Evolutionary conservation across 2,329 filamentous ascomycete species (phyloP).

Genomic region (Epichloe aotearoae): DNA sequence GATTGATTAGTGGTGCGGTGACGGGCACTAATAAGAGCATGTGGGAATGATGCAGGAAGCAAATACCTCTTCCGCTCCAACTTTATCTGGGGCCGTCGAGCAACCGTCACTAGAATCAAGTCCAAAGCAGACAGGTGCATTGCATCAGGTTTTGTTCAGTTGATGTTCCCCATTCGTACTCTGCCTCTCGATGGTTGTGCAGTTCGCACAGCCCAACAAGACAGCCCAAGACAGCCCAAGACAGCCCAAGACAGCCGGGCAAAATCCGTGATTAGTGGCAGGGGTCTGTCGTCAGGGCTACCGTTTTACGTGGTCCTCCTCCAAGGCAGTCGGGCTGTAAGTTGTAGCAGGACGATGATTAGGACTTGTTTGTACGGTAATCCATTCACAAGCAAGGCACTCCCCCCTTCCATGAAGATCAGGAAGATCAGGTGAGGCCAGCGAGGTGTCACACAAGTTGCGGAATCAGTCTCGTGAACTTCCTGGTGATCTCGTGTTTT

Average conservation of each 20-base stretch:
- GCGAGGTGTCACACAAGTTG: not conserved
- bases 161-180: too few species aligned
- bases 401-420: not conserved
- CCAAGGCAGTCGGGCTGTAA: too few species aligned
- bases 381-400: not conserved
- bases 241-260: not conserved
- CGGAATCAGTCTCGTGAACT: not conserved
- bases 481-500: not conserved
- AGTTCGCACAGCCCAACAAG: not conserved
- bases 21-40: slow-evolving; percentile 3
- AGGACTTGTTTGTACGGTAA: not conserved
- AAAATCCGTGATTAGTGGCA: not conserved
- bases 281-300: too few species aligned
- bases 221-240: too few species aligned
- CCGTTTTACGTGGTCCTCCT: too few species aligned
- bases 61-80: too few species aligned
- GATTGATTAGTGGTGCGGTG: not conserved
- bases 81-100: too few species aligned
- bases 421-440: not conserved
- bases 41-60: too few species aligned
- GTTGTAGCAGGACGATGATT: too few species aligned
- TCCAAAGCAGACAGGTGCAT: too few species aligned
- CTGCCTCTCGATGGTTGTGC: not conserved
- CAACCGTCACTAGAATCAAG: too few species aligned
- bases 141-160: too few species aligned